phyloP scores from a whole-genome alignment of 441 rosid species.

The Theobroma grandiflorum region DNA sequence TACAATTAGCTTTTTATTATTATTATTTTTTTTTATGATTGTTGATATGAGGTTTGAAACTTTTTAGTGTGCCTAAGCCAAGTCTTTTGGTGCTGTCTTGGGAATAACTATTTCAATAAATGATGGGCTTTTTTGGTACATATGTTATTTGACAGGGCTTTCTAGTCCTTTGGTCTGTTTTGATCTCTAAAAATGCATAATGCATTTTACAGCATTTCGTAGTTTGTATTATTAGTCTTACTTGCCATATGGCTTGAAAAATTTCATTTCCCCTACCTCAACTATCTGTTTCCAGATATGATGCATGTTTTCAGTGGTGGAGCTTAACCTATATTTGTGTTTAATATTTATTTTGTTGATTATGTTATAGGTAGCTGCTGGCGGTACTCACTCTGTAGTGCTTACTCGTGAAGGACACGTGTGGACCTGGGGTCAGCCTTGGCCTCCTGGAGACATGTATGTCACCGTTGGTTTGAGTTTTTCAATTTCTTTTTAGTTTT shows the following conservation, averaged over 20 bases:
- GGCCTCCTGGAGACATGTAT: constrained; percentile 99
- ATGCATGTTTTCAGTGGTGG: background rate
- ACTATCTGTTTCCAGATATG: background rate
- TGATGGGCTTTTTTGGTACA: background rate
- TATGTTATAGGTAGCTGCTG: constrained; percentile 87
- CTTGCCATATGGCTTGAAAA: background rate
- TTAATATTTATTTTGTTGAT: constrained; percentile 26
- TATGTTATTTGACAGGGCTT: background rate
- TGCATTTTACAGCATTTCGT: background rate
- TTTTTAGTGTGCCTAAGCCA: constrained; percentile 1
- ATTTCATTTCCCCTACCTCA: background rate
- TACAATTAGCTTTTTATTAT: background rate
- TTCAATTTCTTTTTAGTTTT: constrained; percentile 3
- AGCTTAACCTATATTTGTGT: constrained; percentile 21
- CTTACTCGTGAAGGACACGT: constrained; percentile 91
- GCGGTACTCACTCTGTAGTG: constrained; percentile 99
- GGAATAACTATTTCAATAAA: background rate
- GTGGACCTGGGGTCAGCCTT: constrained; percentile 99
- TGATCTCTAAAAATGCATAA: background rate
- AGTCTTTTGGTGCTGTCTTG: background rate
- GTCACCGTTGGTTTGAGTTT: constrained; percentile 21
- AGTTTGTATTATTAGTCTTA: background rate
- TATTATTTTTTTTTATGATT: background rate
- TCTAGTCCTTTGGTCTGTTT: background rate
- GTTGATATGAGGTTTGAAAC: background rate